phyloP scores from a whole-genome alignment of 257 asterid species.

The Jacaranda mimosifolia region DNA sequence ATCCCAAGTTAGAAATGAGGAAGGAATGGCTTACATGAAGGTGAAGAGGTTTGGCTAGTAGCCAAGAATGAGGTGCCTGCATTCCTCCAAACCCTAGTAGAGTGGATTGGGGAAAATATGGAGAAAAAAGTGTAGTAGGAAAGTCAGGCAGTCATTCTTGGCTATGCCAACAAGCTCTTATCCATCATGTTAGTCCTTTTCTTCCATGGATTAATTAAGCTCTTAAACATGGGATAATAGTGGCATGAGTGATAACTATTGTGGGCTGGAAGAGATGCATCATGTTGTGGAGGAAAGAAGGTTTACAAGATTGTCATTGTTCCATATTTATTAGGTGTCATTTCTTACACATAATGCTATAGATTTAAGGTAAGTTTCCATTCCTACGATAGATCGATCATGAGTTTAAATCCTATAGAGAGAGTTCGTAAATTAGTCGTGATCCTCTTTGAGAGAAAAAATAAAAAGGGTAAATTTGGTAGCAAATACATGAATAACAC shows the following conservation, averaged over 20 bases:
- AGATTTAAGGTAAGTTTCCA: no score
- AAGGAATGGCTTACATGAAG: constrained; percentile 33
- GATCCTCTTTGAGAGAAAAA: no score
- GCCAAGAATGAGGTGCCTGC: constrained; percentile 40
- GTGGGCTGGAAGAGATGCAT: no score
- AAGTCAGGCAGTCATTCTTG: constrained; percentile 23
- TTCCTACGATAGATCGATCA: no score
- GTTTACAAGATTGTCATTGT: background rate
- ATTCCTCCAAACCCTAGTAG: background rate
- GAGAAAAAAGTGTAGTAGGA: background rate
- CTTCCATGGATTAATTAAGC: background rate
- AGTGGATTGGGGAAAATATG: background rate
- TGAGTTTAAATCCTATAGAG: no score
- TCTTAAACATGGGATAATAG: background rate
- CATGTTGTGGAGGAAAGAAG: no score
- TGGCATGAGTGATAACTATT: background rate
- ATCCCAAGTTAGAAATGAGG: constrained; percentile 1
- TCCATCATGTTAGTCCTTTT: constrained; percentile 24
- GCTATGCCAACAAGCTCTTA: constrained; percentile 22
- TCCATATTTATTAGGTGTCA: no score
- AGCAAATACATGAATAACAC: no score
- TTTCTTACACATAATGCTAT: no score
- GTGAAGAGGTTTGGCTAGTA: constrained; percentile 28
- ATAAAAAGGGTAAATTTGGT: no score
- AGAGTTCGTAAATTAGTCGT: no score